Evolutionary conservation across 2,329 filamentous ascomycete genomes (phyloP).

Genomic region (Aspergillus sp.): DNA sequence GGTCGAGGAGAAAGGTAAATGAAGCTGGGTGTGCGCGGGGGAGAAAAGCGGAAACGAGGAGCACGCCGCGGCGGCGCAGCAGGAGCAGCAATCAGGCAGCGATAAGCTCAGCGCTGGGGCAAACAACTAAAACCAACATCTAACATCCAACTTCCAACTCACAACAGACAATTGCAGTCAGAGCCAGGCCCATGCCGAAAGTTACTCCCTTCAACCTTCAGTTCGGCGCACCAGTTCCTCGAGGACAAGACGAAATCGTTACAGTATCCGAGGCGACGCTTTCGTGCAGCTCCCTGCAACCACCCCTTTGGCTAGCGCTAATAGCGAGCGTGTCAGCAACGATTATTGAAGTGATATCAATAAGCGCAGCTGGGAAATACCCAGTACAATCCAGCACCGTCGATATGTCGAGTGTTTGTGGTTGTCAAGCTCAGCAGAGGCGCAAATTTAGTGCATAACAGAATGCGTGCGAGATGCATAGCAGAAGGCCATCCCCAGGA

Average conservation of each 20-base stretch:
- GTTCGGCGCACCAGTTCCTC: constrained; percentile 4
- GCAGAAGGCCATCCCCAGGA: not conserved
- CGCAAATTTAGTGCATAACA: not conserved
- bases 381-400: not conserved
- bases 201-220: not conserved
- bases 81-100: constrained; percentile 24
- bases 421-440: not conserved
- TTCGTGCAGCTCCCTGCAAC: constrained; percentile 3
- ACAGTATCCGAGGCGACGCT: constrained; percentile 18
- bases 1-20: constrained; percentile 32
- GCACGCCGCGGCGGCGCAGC: constrained; percentile 11
- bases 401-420: not conserved
- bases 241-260: constrained; percentile 18
- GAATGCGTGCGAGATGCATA: not conserved
- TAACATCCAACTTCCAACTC: not conserved
- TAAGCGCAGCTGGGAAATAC: not conserved
- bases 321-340: not conserved
- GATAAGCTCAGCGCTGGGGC: constrained; percentile 24
- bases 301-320: constrained; percentile 3
- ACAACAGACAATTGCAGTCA: not conserved
- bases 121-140: not conserved
- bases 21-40: constrained; percentile 43
- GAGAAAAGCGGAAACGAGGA: constrained; percentile 17
- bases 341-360: not conserved
- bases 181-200: constrained; percentile 11